phyloP scores from a whole-genome alignment of 1,139 yeast species.

The Pichia sp. region DNA sequence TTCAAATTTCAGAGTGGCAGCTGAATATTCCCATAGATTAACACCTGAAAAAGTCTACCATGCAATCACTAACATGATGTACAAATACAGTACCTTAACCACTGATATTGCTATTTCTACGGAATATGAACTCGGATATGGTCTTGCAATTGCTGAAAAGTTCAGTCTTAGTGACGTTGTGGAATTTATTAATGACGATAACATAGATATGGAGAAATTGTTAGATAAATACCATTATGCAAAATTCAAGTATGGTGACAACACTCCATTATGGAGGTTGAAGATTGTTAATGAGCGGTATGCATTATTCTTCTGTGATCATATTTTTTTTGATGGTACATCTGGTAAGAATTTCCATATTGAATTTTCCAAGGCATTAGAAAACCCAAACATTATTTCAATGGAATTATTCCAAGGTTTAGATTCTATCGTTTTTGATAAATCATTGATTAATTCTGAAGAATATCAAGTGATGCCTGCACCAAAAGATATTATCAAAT shows the following conservation, averaged over 20 bases:
- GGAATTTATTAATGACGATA: slow-evolving; percentile 5
- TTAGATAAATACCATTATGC: slow-evolving; percentile 1
- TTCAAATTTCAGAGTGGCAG: slow-evolving; percentile 8
- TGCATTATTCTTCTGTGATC: slow-evolving; percentile 33
- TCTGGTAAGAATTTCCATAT: slow-evolving; percentile 34
- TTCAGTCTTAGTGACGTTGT: slow-evolving; percentile 11
- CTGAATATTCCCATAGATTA: slow-evolving; percentile 4
- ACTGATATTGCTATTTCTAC: neutral
- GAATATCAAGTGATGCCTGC: slow-evolving; percentile 4
- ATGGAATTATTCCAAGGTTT: too few relatives aligned
- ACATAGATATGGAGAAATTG: neutral
- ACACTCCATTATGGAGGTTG: slow-evolving; percentile 16
- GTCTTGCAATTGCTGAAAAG: neutral
- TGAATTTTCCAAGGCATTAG: slow-evolving; percentile 28
- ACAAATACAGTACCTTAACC: slow-evolving; percentile 7
- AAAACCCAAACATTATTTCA: too few relatives aligned
- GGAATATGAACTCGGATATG: neutral
- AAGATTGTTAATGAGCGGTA: slow-evolving; percentile 11
- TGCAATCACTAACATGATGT: slow-evolving; percentile 9
- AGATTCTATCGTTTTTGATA: slow-evolving; percentile 6
- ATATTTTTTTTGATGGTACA: slow-evolving; percentile 35
- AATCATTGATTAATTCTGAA: neutral
- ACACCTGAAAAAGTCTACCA: slow-evolving; percentile 4
- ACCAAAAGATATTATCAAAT: slow-evolving; percentile 5
- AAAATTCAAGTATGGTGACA: slow-evolving; percentile 2